Evolutionary conservation across 2,329 filamentous ascomycete species (phyloP), one percentile per base, ranked within the genome.

Genomic region (Verticillium tricorpus): DNA sequence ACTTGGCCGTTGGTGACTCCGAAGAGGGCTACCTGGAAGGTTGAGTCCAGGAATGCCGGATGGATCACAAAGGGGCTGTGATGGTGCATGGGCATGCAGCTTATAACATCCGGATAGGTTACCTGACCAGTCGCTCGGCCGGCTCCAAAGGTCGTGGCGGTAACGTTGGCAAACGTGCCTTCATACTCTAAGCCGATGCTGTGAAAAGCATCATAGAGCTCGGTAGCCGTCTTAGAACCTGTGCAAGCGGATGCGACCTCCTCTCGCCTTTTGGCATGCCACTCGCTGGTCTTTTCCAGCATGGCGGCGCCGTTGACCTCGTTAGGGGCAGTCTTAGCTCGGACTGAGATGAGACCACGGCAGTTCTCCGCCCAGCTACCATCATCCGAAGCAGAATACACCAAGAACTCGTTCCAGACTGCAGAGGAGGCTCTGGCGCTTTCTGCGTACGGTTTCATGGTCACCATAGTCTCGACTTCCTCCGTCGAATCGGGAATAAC

Each of bases 131-230:
- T 59, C 12, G 61, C 60, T 7, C 57, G 34, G n/a, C 54, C 54
- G 28, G 22, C 31, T 15, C 25, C 54, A 6, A 56, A 56, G 32
- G 25, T 8, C 32, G 62, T 60, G 34, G 62, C 59, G 6, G 55
- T 60, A 28, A 67, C 62, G 32, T 67, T 68, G 34, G 61, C 61
- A 54, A 68, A 68, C 5, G 60, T 61, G 19, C 61, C 61, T 1
- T 63, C 65, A 54, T 68, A 68, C 34, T 65, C 50, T 59, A 67
- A 62, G 4, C 66, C 66, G 8, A 64, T 63, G 0, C 31, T 61
- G n/a, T 66, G 57, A 2, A 68, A 54, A 15, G 63, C 59, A 17
- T 62, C 60, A 56, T 67, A 67, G 25, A 67, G 40, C 19, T 59
- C 56, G 54, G 54, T 31, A 11, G 14, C 50, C 31, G 45, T 35